A percentile compares a stretch with the other conserved stretches of the same genome.
phyloP scores from a whole-genome alignment of 495 filamentous ascomycete species.

The Lentithecium fluviatile region DNA sequence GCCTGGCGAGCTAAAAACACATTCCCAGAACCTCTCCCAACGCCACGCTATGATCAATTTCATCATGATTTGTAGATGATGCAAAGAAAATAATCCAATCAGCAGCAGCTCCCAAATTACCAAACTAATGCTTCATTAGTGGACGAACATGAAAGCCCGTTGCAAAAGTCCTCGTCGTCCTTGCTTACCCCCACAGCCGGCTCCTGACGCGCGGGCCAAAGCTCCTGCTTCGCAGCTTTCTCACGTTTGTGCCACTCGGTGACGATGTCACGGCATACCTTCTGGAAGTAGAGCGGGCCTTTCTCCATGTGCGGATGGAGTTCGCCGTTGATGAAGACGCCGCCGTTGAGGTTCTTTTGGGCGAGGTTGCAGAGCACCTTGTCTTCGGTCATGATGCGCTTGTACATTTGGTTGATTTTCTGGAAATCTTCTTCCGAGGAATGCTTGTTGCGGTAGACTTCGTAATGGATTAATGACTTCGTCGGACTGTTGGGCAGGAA shows the following conservation, averaged over 20 bases:
- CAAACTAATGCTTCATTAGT: no score
- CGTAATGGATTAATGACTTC: slow-evolving; percentile 46
- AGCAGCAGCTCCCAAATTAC: no score
- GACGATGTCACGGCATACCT: slow-evolving; percentile 45
- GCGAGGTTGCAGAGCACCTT: slow-evolving; percentile 46
- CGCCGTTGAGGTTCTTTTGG: slow-evolving; percentile 49
- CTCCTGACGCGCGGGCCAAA: slow-evolving; percentile 48
- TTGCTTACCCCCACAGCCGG: background rate
- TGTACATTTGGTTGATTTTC: slow-evolving; percentile 46
- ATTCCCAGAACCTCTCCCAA: no score
- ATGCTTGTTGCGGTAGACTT: slow-evolving; percentile 52
- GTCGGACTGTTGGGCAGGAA: slow-evolving; percentile 47
- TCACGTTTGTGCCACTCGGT: slow-evolving; percentile 46
- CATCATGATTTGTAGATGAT: no score
- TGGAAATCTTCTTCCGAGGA: slow-evolving; percentile 49
- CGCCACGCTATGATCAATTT: no score
- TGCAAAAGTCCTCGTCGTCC: background rate
- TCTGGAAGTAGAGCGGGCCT: slow-evolving; percentile 42
- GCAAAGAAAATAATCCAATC: no score
- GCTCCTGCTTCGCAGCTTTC: slow-evolving; percentile 43
- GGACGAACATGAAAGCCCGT: background rate
- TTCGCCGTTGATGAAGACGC: slow-evolving; percentile 50
- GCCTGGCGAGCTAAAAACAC: no score
- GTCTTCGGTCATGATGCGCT: slow-evolving; percentile 50
- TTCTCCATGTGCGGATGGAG: slow-evolving; percentile 50